Base-by-base conservation (phyloP, 768 basidiomycete species). In the Pisolithus microcarpus region DNA sequence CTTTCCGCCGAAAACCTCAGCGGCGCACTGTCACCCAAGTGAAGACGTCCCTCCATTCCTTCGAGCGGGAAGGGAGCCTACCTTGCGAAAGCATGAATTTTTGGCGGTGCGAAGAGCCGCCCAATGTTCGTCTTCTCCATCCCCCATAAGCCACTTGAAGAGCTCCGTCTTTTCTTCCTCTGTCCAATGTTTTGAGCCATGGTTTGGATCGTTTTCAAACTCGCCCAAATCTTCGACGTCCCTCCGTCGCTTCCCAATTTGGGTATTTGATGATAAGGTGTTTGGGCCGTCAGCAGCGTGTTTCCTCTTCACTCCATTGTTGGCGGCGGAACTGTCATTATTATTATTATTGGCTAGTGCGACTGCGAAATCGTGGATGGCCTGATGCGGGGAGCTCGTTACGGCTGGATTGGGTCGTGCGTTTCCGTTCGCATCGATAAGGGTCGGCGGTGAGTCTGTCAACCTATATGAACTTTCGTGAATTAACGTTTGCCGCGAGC, bases 101-200 rank as follows among this genome's bases (percentile, higher is more conserved):
- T 88, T 90, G 7, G 85, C 84, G 4, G 85, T 84, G 26, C 84
- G 78, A 45, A 90, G 79, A 19, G 83, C 70, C 56, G 82, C 85
- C 82, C 87, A 90, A 53, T 87, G 84, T 18, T 87, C 84, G 58
- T 89, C 85, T 58, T 83, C 78, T 16, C 75, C 75, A 11, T 68
- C 69, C 19, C 77, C 85, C 80, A 90, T 85, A 43, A 90, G 77
- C 86, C 87, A 90, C 40, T 70, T 77, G 65, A 90, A 90, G 43
- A 90, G 71, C 54, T 77, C 80, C 13, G 84, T 76, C 68, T 89
- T 90, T 61, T 90, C 87, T 8, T 87, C 85, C 63, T 88, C 87
- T 0, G 85, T 85, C 87, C 87, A 90, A 58, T 90, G 87, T 57
- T 88, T 88, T 1, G 87, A 83, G 23, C 87, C 87, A 53, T 79